Evolutionary conservation across 1,139 yeast genomes (phyloP), one percentile per base, ranked within the genome.

Genomic region (Kluyveromyces sp.): DNA sequence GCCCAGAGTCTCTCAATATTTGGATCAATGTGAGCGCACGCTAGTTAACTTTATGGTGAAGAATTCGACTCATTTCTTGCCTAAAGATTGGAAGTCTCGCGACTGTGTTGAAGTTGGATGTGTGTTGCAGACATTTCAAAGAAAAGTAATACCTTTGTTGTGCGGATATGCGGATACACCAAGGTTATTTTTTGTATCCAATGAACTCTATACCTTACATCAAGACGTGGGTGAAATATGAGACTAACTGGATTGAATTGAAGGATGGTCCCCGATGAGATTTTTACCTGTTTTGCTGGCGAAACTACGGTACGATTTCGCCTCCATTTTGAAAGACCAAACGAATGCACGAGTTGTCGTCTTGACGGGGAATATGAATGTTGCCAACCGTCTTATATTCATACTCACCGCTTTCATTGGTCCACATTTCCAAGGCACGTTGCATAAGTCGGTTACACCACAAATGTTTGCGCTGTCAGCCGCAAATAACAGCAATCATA

Each of bases 351-450:
- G 83, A 45, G 67, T 79, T 0, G 79, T 78, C 3, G 67, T 79
- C 4, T 71, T 78, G 75, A 78, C 84, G 0, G 77, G 80, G 4
- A 79, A 79, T 54, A 78, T 81, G 26, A 74, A 74, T 30, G 81
- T 79, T 7, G 83, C 84, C 0, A 79, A 78, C 54, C 78, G 78
- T 56, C 63, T 79, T 48, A 65, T 79, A 0, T 79, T 78, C 49
- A 75, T 79, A 7, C 53, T 79, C 15, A 72, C 78, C 48, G 83
- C 79, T 0, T 53, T 78, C 26, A 45, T 62, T 32, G 54, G 53
- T 42, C 65, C 64, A 8, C 56, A 57, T 32, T 58, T 48, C 45
- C 48, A 48, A 6, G 58, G 54, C 7, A 15, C 25, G 7, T 35
- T 41, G 25, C 37, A 35, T 7, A 40, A 45, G 7, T 40, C 54